phyloP scores from a whole-genome alignment of 2,329 filamentous ascomycete species.

The Neonectria ditissima region DNA sequence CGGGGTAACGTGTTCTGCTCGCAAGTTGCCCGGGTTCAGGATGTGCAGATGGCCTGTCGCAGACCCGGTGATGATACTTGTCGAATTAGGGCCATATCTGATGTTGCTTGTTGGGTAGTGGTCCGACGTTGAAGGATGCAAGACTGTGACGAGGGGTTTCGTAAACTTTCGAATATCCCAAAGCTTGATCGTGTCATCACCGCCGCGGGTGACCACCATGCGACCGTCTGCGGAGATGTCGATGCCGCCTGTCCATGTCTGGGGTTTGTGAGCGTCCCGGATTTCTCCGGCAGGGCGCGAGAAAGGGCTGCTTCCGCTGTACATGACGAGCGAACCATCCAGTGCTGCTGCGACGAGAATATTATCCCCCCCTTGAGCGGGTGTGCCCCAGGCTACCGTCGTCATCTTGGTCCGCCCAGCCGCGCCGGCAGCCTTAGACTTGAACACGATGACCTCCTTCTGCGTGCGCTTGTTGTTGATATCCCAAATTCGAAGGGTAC shows the following conservation, averaged over 20 bases:
- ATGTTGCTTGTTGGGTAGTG: conserved; percentile 90
- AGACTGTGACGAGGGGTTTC: conserved; percentile 81
- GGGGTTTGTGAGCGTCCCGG: conserved; percentile 80
- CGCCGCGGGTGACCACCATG: conserved; percentile 89
- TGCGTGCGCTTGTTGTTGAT: conserved; percentile 90
- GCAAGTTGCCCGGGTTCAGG: conserved; percentile 90
- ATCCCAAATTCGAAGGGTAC: conserved; percentile 96
- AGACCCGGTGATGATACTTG: conserved; percentile 90
- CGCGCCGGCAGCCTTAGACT: conserved; percentile 87
- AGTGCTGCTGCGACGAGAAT: conserved; percentile 85
- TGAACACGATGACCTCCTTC: conserved; percentile 95
- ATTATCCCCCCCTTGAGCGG: conserved; percentile 80
- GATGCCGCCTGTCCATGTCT: conserved; percentile 92
- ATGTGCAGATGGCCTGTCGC: conserved; percentile 89
- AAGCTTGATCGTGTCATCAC: conserved; percentile 92
- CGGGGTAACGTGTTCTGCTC: conserved; percentile 84
- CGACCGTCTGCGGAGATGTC: conserved; percentile 92
- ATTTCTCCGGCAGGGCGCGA: conserved; percentile 85
- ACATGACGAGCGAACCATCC: conserved; percentile 93
- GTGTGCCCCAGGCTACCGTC: conserved; percentile 85
- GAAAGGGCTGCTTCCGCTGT: conserved; percentile 88
- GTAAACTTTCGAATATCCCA: conserved; percentile 99
- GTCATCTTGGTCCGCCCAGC: conserved; percentile 96
- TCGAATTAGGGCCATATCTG: conserved; percentile 85
- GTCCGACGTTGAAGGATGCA: conserved; percentile 84